Evolutionary conservation across 2,329 filamentous ascomycete species (phyloP), one percentile per base, ranked within the genome.

Genomic region (Monosporascus sp.): DNA sequence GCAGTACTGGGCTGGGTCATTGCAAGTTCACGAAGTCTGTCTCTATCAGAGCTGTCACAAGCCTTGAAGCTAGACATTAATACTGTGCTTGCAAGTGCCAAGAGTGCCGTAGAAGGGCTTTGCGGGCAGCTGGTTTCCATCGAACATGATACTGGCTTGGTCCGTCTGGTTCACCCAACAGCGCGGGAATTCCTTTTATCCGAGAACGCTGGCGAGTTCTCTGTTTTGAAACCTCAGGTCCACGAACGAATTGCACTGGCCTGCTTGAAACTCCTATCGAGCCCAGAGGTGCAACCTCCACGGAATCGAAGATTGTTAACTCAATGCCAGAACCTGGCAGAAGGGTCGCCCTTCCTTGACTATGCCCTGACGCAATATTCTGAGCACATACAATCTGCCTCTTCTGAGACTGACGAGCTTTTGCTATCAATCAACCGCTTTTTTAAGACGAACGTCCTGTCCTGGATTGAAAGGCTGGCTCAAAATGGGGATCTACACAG

Each of bases 51-150:
- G 48, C 52, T 72, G 2, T 52, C 63, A 2, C 48, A 60, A 9
- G 68, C 65, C 8, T 50, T 70, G 0, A 49, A 63, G 45, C 37
- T 69, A 2, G 67, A 70, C 44, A 58, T 64, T 18, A 60, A 63
- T 2, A 57, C 58, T 5, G 45, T 55, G n/a, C 49, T 65, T 14
- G 28, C 53, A n/a, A 61, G 55, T 26, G 38, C 63, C 1, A 58
- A 61, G 35, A 50, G 38, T 17, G 57, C 63, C 4, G 60, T 71
- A 7, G 51, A 57, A 31, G 58, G 59, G 3, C 48, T 65, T 2
- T 71, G 68, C 47, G 68, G 68, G 1, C 62, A 70, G 8, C 58
- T 71, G 11, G 63, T 70, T 3, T 51, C 43, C 2, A 51, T 70
- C 7, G 60, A 69, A 48, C 28, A 53, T 3, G 18, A 52, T 7